Evolutionary conservation across 768 basidiomycete genomes (phyloP), one percentile per base, ranked within the genome.

Genomic region (Suillus plorans): DNA sequence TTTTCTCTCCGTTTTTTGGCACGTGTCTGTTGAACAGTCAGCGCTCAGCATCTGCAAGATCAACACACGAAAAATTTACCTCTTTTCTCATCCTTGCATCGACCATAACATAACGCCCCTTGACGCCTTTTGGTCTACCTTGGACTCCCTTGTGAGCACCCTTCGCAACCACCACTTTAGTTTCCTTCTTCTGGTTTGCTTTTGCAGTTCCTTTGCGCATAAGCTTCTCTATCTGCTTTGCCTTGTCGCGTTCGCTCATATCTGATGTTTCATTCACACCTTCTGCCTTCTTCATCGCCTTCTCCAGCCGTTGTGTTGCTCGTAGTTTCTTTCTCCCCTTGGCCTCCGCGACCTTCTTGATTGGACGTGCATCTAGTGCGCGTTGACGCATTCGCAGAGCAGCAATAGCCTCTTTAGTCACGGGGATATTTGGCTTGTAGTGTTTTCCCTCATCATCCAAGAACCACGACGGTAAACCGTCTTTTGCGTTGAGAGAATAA

Each of bases 341-440:
- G 16, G 97, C 97, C 78, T 99, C 97, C 10, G 97, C 97, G 8
- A 99, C 86, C 82, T 99, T 99, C 81, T 97, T 99, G 80, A 99
- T 99, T 20, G 97, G 97, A 31, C 97, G 88, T 1, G 97, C 95
- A 74, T 99, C 95, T 58, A 99, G 81, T 16, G 95, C 93, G 14
- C 97, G 90, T 78, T 96, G 92, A 77, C 92, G 94, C 25, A 91
- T 92, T 37, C 92, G 88, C 37, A 99, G 82, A 12, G 87, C 89
- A 58, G 84, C 84, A 63, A 99, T 82, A 12, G 97, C 97, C 75
- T 99, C 97, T 76, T 97, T 99, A 0, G 96, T 98, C 63, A 98
- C 84, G n/a, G 97, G 97, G 55, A 99, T 82, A 75, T 99, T 99
- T 60, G 92, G 79, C 74, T 94, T 96, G 84, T 97, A 97, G 74